phyloP scores from a whole-genome alignment of 345 rosid genomes.

The Moricandia arvensis region DNA sequence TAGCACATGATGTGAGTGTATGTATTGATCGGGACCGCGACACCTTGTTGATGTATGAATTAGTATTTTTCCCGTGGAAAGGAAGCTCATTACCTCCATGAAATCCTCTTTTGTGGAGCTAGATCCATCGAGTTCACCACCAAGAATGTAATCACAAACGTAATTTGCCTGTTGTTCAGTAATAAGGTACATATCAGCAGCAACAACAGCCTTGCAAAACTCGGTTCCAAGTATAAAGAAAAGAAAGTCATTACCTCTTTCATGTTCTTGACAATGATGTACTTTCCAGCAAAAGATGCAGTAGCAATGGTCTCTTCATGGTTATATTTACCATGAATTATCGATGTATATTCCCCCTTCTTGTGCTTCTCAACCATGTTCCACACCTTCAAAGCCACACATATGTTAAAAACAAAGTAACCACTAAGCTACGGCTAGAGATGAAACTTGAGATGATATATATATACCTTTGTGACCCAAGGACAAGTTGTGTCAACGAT shows the following conservation, averaged over 20 bases:
- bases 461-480: constrained; percentile 79
- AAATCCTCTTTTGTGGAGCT: constrained; percentile 91
- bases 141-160: constrained; percentile 94
- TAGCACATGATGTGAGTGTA: too few relatives aligned
- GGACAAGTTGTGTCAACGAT: constrained; percentile 98
- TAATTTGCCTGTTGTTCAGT: constrained; percentile 61
- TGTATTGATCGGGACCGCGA: too few relatives aligned
- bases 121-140: constrained; percentile 76
- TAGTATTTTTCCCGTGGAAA: too few relatives aligned
- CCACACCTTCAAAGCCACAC: constrained; percentile 65
- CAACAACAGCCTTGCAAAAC: background rate
- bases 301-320: constrained; percentile 95
- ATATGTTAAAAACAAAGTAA: constrained; percentile 13
- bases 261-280: constrained; percentile 78
- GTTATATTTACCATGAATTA: constrained; percentile 87
- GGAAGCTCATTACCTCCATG: constrained; percentile 55
- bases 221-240: background rate
- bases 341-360: constrained; percentile 84
- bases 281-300: constrained; percentile 85
- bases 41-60: too few relatives aligned
- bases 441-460: background rate
- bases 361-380: constrained; percentile 88
- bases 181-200: constrained; percentile 13
- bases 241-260: constrained; percentile 54
- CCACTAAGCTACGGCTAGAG: background rate